Evolutionary conservation across 345 rosid genomes (phyloP), one percentile per base, ranked within the genome.

Genomic region (Sonneratia alba): DNA sequence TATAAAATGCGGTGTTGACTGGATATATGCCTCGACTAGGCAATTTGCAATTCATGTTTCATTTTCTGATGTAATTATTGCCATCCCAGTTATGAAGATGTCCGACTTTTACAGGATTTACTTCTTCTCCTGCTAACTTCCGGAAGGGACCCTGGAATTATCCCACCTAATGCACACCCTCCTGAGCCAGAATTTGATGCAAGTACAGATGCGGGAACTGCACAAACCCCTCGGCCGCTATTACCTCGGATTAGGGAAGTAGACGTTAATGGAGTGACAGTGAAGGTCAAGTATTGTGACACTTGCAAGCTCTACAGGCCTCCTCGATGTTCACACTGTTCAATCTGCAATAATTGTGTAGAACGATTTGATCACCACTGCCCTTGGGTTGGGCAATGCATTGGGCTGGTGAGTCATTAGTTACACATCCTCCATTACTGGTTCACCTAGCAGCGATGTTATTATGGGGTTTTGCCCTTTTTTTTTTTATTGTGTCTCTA

Each of bases 311-410:
- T 90, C 37, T 95, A 95, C 68, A 87, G 99, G 73, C 94, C 98
- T 19, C 97, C 96, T 74, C 98, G 99, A 14, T 95, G 99, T 77
- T 95, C 99, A 13, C 99, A 95, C 82, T 95, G 99, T 79, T 95
- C 99, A 48, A 95, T 95, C 77, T 95, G 99, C 87, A 95, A 95
- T 76, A 95, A 95, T 83, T 95, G 99, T 65, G 99, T 92, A 7
- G 91, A 90, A 79, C 86, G 90, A 75, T 95, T 95, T 79, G 99
- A 95, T 77, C 99, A 95, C 77, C 99, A 95, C 81, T 95, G 99
- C 79, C 99, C 99, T 73, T 95, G 99, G 99, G 99, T 95, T 73
- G 98, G 99, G 78, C 99, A 95, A 77, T 95, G 99, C 81, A 90
- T 95, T 66, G 99, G 99, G 47, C 75, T 85, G 90, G 99, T 95